Base-by-base conservation (phyloP, 2,329 filamentous ascomycete species). In the Beauveria brongniartii region DNA sequence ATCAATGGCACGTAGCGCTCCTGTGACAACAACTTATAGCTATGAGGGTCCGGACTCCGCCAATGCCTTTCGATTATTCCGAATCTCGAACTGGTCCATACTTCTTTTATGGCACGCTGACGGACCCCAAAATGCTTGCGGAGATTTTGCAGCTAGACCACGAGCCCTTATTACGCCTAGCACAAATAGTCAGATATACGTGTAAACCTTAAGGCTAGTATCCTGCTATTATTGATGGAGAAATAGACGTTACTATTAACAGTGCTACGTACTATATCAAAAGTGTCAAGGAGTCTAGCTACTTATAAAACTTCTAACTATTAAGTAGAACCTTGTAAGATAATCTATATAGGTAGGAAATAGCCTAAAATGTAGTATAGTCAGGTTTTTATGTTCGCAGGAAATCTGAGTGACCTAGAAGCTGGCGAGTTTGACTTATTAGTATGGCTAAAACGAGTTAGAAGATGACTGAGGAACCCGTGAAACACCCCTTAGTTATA, bases 71-170 rank as follows among this genome's bases (percentile, higher is more conserved):
- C n/a, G n/a, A 52, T 20, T 52, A 18, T 52, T 28, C 28, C 28
- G 3, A 37, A 34, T 28, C 5, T 37, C 6, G 3, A 26, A 44
- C 37, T 18, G 53, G 53, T 20, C 34, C 22, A 16, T 44, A 44
- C 53, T 55, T 55, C 14, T 55, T 55, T 44, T 55, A 55, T 9
- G 53, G 53, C 53, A 55, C 53, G 16, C 37, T 55, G 37, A 55
- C 28, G 22, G 53, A 55, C 18, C 53, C 53, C 22, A 26, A 28
- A n/a, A 44, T 55, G 53, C 53, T 55, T 8, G 8, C 22, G 3
- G 53, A 44, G 22, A 44, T 55, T 12, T 8, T 57, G 22, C n/a
- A 57, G 22, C 16, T 48, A n/a, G 8, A 34, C 28, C 41, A 57
- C 14, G 41, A 55, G 37, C 53, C 37, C 5, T 20, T 55, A 28